A percentile compares a stretch with the other conserved stretches of the same genome.
Conservation (phyloP, 495 filamentous ascomycete species). For the Xylaria castorea region DNA sequence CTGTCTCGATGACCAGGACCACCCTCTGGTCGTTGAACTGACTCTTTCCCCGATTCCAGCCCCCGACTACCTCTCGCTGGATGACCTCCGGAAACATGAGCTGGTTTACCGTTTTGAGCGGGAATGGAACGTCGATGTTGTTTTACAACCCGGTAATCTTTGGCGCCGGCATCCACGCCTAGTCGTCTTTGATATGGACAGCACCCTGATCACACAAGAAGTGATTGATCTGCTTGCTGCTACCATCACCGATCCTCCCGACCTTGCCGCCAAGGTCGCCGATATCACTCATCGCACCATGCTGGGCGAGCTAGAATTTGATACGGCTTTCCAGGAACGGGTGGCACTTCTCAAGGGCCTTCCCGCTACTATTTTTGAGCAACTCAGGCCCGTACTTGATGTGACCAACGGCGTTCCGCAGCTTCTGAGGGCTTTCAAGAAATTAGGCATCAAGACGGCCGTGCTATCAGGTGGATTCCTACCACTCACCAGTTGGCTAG, state of each 20-base stretch:
- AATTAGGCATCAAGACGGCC: constrained; percentile 80
- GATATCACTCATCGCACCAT: constrained; percentile 92
- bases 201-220: constrained; percentile 93
- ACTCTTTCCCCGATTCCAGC: constrained; percentile 71
- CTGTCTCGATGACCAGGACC: constrained; percentile 66
- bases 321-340: constrained; percentile 76
- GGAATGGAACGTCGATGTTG: constrained; percentile 86
- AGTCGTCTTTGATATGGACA: constrained; percentile 97
- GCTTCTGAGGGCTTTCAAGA: constrained; percentile 73
- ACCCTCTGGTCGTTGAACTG: constrained; percentile 73
- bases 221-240: constrained; percentile 94
- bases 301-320: constrained; percentile 96
- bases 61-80: constrained; percentile 69
- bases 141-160: constrained; percentile 72
- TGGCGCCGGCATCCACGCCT: constrained; percentile 79
- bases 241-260: constrained; percentile 64
- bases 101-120: constrained; percentile 81
- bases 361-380: constrained; percentile 78
- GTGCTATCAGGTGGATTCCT: constrained; percentile 92
- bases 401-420: constrained; percentile 82
- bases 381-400: constrained; percentile 73
- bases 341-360: constrained; percentile 82
- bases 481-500: constrained; percentile 86
- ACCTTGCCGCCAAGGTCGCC: constrained; percentile 62
- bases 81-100: constrained; percentile 77